Base-by-base conservation (phyloP, 2,329 filamentous ascomycete species). In the Pseudogymnoascus sp. region DNA sequence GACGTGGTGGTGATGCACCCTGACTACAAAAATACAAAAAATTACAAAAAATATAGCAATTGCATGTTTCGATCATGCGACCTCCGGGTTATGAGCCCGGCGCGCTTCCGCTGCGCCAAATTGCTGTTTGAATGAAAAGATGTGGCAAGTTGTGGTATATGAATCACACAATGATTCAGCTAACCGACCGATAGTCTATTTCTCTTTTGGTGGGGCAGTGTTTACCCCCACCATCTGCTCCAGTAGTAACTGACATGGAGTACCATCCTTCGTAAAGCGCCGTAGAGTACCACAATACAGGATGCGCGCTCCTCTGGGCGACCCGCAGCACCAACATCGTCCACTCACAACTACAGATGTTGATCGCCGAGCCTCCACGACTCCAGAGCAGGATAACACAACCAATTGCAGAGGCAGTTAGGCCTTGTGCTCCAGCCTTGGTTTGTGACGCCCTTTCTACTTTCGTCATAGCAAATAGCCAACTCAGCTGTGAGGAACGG, bases 51-150 rank as follows among this genome's bases (percentile, higher is more conserved):
- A 61, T n/a, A 39, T 61, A 61, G 60, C 60, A 61, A 61, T 61
- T 61, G 60, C 65, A 45, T 62, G 64, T 64, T 62, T 66, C 62
- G 64, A 66, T 64, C 64, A 25, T 37, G 62, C 36, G 62, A 66
- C 64, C 64, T 66, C 64, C 54, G 63, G 64, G 64, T 66, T 66
- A 66, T 66, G 64, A 66, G 64, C 64, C 64, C 63, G 62, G 64
- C 64, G 64, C 64, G 64, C 64, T 66, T 66, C 64, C 64, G 45
- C 62, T 66, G 64, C 64, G 64, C 64, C 64, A 65, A 54, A 64
- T 64, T 62, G 64, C 64, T 65, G 60, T 48, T 41, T 54, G 34
- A 61, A 19, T 54, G 48, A 19, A 16, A 54, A 54, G 25, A 19
- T 31, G 25, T 54, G 48, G 25, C 25, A 1, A 19, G 48, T 54